These are phyloP conservation scores for Acorus calamus DNA, from an alignment of 106 monocot genomes.

Conservation along the genomic window DNA sequence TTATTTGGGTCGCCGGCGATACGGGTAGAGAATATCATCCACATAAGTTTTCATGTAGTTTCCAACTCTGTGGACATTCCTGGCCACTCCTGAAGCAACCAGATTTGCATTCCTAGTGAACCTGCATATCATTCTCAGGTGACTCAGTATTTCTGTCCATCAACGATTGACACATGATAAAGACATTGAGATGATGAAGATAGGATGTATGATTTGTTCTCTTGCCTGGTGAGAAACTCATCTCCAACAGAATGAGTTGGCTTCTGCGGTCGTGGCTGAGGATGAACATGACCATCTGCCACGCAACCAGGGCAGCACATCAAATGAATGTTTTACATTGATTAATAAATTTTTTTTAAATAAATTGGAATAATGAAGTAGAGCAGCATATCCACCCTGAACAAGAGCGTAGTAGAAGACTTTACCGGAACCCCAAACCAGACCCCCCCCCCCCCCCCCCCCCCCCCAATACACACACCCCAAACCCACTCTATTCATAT, in stretches of 20 bases:
- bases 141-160: too few species aligned
- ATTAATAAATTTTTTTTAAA: background rate
- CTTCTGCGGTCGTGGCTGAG: constrained; percentile 21
- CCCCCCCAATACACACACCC: too few species aligned
- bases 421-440: too few species aligned
- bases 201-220: too few species aligned
- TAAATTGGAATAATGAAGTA: background rate
- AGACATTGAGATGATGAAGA: too few species aligned
- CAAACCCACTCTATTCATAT: too few species aligned
- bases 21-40: constrained; percentile 61
- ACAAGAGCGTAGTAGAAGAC: too few species aligned
- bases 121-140: constrained; percentile 19
- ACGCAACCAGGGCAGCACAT: too few species aligned
- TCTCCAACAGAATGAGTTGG: constrained; percentile 19
- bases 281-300: constrained; percentile 13
- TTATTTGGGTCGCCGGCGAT: constrained; percentile 59
- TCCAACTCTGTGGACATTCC: constrained; percentile 46
- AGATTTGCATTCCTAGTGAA: constrained; percentile 57
- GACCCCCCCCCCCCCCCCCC: too few species aligned
- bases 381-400: too few species aligned
- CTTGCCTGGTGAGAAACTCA: constrained; percentile 45
- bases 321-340: too few species aligned
- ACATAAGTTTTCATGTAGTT: constrained; percentile 49
- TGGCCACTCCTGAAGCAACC: constrained; percentile 55
- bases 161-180: too few species aligned